Conservation (phyloP, 2,329 filamentous ascomycete genomes). For the Furcasterigmium furcatum region DNA sequence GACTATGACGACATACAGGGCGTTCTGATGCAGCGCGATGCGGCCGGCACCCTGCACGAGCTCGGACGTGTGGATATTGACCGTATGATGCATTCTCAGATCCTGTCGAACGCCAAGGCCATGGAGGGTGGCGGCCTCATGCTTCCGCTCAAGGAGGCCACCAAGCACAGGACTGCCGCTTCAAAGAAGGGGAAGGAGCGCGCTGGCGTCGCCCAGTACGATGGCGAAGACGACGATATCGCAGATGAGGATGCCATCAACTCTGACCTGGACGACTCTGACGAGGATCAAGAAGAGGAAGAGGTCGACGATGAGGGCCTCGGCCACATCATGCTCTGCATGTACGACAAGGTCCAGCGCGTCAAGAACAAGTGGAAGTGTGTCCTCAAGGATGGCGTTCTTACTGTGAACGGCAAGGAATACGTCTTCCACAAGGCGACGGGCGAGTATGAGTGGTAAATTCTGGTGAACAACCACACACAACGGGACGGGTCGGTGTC, state of each 20-base stretch:
- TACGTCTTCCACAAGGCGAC: constrained; percentile 98
- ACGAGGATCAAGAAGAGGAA: constrained; percentile 79
- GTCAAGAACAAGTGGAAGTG: constrained; percentile 99
- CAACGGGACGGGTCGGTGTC: too few relatives aligned
- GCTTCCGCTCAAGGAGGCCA: constrained; percentile 63
- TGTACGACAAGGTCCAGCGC: constrained; percentile 97
- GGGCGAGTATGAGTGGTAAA: constrained; percentile 96
- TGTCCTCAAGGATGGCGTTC: constrained; percentile 91
- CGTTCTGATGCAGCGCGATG: constrained; percentile 55
- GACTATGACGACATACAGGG: constrained; percentile 53
- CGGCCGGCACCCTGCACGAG: constrained; percentile 49
- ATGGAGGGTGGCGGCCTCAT: constrained; percentile 77
- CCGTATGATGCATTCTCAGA: constrained; percentile 63
- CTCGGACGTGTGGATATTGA: constrained; percentile 65
- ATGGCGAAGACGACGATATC: constrained; percentile 62
- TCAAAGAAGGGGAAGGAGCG: constrained; percentile 12
- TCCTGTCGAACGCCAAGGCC: constrained; percentile 61
- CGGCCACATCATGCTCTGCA: constrained; percentile 94
- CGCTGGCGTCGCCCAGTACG: constrained; percentile 45
- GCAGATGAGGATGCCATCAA: constrained; percentile 95
- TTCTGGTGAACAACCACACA: too few relatives aligned
- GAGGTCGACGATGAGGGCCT: constrained; percentile 83
- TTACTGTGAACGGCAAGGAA: constrained; percentile 91
- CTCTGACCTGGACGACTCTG: constrained; percentile 92
- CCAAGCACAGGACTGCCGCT: constrained; percentile 25